phyloP scores from a whole-genome alignment of 768 basidiomycete genomes.

The Hygrocybe punicea region DNA sequence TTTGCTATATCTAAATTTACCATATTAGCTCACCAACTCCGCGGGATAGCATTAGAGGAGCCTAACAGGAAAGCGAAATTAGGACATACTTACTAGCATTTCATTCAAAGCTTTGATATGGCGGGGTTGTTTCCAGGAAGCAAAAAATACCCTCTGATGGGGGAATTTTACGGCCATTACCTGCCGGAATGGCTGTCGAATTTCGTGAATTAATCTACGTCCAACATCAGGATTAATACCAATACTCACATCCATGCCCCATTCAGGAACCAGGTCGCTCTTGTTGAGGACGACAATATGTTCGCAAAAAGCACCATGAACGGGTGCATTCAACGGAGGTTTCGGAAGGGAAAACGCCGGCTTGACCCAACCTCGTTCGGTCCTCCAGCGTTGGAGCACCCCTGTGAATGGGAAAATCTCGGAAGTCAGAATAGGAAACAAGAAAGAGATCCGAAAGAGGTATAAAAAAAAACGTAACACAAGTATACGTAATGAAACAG shows the following conservation, averaged over 20 bases:
- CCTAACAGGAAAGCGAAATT: not conserved
- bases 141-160: conserved; percentile 64
- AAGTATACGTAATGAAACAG: not conserved
- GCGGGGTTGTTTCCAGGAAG: conserved; percentile 64
- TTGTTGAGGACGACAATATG: conserved; percentile 91
- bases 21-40: conserved; percentile 7
- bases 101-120: conserved; percentile 65
- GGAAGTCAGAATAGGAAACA: not conserved
- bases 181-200: conserved; percentile 61
- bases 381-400: conserved; percentile 63
- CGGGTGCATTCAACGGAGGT: conserved; percentile 23
- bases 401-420: conserved; percentile 36
- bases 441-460: conserved; percentile 4
- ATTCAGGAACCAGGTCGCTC: conserved; percentile 82
- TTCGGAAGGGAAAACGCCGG: conserved; percentile 39
- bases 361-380: conserved; percentile 59
- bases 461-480: conserved; percentile 2
- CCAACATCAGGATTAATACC: conserved; percentile 6
- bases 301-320: conserved; percentile 57
- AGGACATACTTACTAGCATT: conserved; percentile 67
- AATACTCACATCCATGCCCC: conserved; percentile 75
- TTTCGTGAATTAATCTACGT: conserved; percentile 3
- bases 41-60: not conserved
- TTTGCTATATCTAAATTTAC: conserved; percentile 60
- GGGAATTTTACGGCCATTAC: conserved; percentile 72